Conservation (phyloP, 176 grass and related monocot species). For the Musa schizocarpa region DNA sequence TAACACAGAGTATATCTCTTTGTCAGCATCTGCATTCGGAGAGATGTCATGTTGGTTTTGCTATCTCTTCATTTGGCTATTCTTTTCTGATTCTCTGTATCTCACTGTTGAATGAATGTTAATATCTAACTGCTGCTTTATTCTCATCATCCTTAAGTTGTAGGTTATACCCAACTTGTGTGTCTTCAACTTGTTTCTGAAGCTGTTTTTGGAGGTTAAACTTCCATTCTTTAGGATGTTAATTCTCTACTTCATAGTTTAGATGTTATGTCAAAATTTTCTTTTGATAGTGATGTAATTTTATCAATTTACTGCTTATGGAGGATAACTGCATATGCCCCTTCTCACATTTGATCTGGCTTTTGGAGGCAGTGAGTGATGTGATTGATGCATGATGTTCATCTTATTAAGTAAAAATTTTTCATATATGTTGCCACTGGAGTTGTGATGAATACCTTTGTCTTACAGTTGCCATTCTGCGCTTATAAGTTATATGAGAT, state of each 20-base stretch:
- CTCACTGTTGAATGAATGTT: constrained; percentile 48
- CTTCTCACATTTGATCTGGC: constrained; percentile 1
- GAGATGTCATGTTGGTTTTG: constrained; percentile 96
- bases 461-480: not conserved
- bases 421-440: not conserved
- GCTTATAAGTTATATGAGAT: not conserved
- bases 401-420: not conserved
- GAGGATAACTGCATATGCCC: not conserved
- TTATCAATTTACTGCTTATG: constrained; percentile 2
- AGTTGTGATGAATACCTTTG: constrained; percentile 4
- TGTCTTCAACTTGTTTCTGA: constrained; percentile 59
- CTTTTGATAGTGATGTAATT: constrained; percentile 21
- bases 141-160: constrained; percentile 39
- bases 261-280: constrained; percentile 11
- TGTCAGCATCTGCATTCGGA: constrained; percentile 84
- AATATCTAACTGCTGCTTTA: constrained; percentile 48
- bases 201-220: constrained; percentile 84
- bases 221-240: constrained; percentile 56
- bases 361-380: not conserved
- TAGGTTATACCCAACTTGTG: constrained; percentile 55
- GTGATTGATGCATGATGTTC: not conserved
- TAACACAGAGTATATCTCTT: constrained; percentile 79
- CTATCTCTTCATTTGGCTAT: constrained; percentile 61
- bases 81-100: constrained; percentile 41
- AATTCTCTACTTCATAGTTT: constrained; percentile 26